phyloP scores from a whole-genome alignment of 495 filamentous ascomycete species.

The Penicillium longicatenatum region DNA sequence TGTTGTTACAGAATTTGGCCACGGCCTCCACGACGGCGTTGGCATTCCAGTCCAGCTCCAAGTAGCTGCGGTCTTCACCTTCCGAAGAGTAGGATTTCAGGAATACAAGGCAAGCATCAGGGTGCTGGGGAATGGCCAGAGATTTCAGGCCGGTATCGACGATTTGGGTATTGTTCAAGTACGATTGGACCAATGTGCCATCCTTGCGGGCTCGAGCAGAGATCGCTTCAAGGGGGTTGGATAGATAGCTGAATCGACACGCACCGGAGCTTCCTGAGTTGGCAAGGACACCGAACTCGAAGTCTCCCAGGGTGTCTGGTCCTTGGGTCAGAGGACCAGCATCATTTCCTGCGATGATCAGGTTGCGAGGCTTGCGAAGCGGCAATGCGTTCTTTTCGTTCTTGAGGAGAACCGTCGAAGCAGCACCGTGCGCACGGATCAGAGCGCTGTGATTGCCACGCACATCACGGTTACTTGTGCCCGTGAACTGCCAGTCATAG shows the following conservation, averaged over 20 bases:
- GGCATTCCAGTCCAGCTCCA: slow-evolving; percentile 54
- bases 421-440: slow-evolving; percentile 60
- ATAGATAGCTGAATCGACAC: slow-evolving; percentile 49
- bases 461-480: slow-evolving; percentile 50
- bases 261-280: slow-evolving; percentile 62
- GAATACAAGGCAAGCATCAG: slow-evolving; percentile 63
- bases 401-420: slow-evolving; percentile 63
- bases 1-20: slow-evolving; percentile 58
- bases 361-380: slow-evolving; percentile 49
- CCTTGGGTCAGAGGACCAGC: slow-evolving; percentile 55
- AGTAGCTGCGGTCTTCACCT: slow-evolving; percentile 52
- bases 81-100: slow-evolving; percentile 59
- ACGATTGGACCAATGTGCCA: slow-evolving; percentile 44
- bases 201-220: slow-evolving; percentile 54
- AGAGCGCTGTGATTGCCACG: slow-evolving; percentile 52
- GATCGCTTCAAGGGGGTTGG: slow-evolving; percentile 62
- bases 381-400: slow-evolving; percentile 58
- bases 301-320: slow-evolving; percentile 43
- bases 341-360: slow-evolving; percentile 64
- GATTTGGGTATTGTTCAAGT: slow-evolving; percentile 43
- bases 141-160: slow-evolving; percentile 45
- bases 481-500: slow-evolving; percentile 56
- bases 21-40: slow-evolving; percentile 59
- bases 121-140: slow-evolving; percentile 37
- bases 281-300: slow-evolving; percentile 59